These are phyloP conservation scores for Tricholoma bakamatsutake DNA, from an alignment of 768 basidiomycete genomes.

Conservation along the genomic window DNA sequence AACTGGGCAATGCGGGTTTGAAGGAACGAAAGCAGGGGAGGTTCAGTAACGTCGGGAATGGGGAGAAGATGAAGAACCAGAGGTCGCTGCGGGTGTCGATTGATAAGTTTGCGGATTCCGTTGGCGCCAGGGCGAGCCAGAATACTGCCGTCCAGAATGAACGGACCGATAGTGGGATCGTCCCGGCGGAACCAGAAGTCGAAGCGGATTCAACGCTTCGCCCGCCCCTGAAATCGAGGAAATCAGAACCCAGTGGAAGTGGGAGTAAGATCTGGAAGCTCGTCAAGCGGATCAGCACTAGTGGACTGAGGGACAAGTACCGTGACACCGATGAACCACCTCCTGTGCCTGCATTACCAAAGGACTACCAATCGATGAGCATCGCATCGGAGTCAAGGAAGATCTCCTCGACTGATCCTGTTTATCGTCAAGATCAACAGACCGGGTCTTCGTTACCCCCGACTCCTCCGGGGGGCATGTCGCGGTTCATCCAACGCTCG, in stretches of 20 bases:
- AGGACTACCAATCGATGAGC: slow-evolving; percentile 22
- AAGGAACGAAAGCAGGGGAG: slow-evolving; percentile 24
- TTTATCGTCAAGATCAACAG: background rate
- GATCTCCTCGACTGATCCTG: background rate
- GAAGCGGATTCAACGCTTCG: background rate
- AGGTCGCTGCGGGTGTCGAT: slow-evolving; percentile 28
- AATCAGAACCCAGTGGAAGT: slow-evolving; percentile 12
- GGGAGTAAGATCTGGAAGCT: slow-evolving; percentile 57
- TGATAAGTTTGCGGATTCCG: slow-evolving; percentile 20
- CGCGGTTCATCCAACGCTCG: background rate
- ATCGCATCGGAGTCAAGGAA: slow-evolving; percentile 1
- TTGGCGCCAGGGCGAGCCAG: background rate
- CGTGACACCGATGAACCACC: slow-evolving; percentile 27
- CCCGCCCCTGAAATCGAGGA: background rate
- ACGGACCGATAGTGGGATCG: background rate
- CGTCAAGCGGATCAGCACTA: slow-evolving; percentile 64
- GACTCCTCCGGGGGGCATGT: background rate
- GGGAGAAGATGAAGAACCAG: slow-evolving; percentile 13
- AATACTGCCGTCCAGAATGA: background rate
- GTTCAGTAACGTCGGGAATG: slow-evolving; percentile 12
- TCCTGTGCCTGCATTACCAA: slow-evolving; percentile 58
- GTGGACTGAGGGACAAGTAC: slow-evolving; percentile 51
- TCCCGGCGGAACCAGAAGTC: background rate
- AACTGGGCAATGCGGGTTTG: slow-evolving; percentile 23
- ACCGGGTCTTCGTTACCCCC: slow-evolving; percentile 1